These are phyloP conservation scores for Phalaenopsis aphrodite DNA, from an alignment of 106 monocot genomes.

Conservation along the genomic window DNA sequence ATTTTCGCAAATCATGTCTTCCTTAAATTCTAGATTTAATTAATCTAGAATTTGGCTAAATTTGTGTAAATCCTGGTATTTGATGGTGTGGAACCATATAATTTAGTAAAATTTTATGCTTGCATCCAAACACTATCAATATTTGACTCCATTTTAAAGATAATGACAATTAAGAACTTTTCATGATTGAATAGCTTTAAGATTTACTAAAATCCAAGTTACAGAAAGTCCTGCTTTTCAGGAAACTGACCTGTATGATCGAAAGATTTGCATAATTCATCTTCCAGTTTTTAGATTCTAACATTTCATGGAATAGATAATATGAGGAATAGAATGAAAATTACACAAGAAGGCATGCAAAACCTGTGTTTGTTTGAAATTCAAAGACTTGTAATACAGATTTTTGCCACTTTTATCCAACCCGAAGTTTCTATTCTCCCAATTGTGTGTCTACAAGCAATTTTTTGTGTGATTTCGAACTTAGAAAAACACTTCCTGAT, in stretches of 20 bases:
- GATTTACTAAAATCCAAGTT: too few relatives aligned
- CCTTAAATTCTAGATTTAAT: not conserved
- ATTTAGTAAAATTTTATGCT: not conserved
- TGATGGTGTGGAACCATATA: not conserved
- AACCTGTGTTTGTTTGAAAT: not conserved
- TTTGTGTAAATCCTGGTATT: not conserved
- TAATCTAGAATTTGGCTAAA: not conserved
- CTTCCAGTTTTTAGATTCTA: not conserved
- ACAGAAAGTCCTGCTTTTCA: too few relatives aligned
- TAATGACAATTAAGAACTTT: not conserved
- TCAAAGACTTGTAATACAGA: not conserved
- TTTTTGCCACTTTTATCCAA: not conserved
- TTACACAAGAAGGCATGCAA: not conserved
- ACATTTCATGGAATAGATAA: not conserved
- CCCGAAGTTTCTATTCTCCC: not conserved
- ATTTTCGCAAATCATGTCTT: not conserved
- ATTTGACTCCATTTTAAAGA: not conserved
- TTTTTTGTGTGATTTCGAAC: not conserved
- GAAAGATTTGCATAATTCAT: not conserved
- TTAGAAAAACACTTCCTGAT: not conserved
- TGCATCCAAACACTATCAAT: not conserved
- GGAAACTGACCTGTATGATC: not conserved
- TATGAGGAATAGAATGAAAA: not conserved
- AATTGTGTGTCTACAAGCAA: not conserved
- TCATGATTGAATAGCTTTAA: not conserved